These are phyloP conservation scores for Physcia stellaris DNA, from an alignment of 495 filamentous ascomycete species.

Conservation along the genomic window DNA sequence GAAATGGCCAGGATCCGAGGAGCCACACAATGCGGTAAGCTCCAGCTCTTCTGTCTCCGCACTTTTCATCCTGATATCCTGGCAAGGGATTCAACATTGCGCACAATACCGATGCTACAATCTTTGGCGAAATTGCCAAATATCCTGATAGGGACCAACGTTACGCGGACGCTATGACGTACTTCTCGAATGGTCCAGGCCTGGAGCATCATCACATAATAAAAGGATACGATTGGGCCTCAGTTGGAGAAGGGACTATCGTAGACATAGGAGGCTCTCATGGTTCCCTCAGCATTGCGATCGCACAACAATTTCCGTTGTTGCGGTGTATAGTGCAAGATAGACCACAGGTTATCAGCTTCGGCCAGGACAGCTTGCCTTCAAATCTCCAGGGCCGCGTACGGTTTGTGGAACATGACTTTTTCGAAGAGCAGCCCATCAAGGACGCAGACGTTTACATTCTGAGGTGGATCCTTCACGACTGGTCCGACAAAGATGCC, in stretches of 20 bases:
- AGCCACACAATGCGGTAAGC: conserved; percentile 27
- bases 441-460: conserved; percentile 36
- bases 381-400: conserved; percentile 27
- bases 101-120: conserved; percentile 33
- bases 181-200: conserved; percentile 31
- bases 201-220: conserved; percentile 33
- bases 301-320: conserved; percentile 15
- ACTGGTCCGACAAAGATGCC: conserved; percentile 30
- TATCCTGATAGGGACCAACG: conserved; percentile 27
- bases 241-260: conserved; percentile 28
- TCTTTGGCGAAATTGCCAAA: conserved; percentile 25
- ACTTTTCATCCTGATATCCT: neutral
- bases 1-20: conserved; percentile 13
- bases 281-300: conserved; percentile 17
- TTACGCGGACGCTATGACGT: conserved; percentile 35
- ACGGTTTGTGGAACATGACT: conserved; percentile 34
- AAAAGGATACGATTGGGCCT: conserved; percentile 26
- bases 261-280: conserved; percentile 23
- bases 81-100: conserved; percentile 33
- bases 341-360: conserved; percentile 29
- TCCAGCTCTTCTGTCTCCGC: neutral
- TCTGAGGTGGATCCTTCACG: conserved; percentile 34
- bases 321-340: conserved; percentile 40
- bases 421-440: conserved; percentile 34
- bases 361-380: conserved; percentile 24